Conservation (phyloP, 169 alveolate genomes). For the Neospora caninum region DNA sequence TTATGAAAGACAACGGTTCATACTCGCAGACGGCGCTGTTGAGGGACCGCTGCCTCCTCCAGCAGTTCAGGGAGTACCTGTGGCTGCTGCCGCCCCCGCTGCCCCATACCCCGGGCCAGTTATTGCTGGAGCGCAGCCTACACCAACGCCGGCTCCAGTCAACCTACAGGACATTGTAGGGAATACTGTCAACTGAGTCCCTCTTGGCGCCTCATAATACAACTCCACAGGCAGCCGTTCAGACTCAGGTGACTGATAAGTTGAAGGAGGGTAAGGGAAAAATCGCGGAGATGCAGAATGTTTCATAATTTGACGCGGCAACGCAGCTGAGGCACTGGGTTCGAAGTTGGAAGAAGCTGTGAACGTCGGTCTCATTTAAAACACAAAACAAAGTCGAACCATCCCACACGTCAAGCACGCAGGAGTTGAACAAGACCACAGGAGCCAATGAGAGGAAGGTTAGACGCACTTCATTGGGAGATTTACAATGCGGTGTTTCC, state of each 20-base stretch:
- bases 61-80: not conserved
- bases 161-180: conserved; percentile 4
- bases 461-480: not conserved
- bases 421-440: conserved; percentile 1
- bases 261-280: conserved; percentile 15
- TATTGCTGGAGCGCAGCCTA: conserved; percentile 7
- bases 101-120: not conserved
- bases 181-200: not conserved
- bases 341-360: conserved; percentile 56
- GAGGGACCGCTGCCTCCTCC: conserved; percentile 6
- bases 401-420: not conserved
- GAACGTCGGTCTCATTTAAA: not conserved
- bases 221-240: conserved; percentile 37
- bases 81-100: conserved; percentile 11
- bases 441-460: conserved; percentile 42
- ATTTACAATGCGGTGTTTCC: not conserved
- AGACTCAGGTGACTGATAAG: conserved; percentile 30
- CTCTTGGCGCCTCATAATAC: not conserved
- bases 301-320: not conserved
- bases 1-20: not conserved
- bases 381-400: not conserved
- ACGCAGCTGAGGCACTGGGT: conserved; percentile 50
- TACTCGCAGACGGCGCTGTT: not conserved
- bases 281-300: not conserved
- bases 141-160: conserved; percentile 21